phyloP scores from a whole-genome alignment of 169 alveolate genomes.

The Plasmodium cynomolgi region DNA sequence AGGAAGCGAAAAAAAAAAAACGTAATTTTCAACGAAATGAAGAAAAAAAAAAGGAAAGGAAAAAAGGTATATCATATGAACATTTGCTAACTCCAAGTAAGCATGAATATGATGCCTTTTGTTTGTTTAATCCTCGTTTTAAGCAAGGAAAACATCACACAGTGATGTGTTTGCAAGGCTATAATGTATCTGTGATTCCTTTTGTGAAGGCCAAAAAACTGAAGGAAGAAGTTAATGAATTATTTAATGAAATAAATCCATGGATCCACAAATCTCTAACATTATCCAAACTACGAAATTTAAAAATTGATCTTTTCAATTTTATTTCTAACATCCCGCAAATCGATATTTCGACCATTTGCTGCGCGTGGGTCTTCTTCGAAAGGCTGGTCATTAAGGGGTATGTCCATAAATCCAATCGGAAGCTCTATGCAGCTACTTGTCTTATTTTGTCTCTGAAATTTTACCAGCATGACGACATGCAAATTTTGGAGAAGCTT shows the following conservation, averaged over 20 bases:
- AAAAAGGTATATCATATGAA: conserved; percentile 76
- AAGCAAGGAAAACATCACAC: conserved; percentile 75
- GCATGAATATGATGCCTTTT: conserved; percentile 73
- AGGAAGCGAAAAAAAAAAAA: neutral
- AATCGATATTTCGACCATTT: conserved; percentile 85
- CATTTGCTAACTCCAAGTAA: conserved; percentile 66
- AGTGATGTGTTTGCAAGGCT: conserved; percentile 62
- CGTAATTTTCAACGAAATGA: neutral
- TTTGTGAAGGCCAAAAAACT: conserved; percentile 63
- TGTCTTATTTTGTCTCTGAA: conserved; percentile 83
- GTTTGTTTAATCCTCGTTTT: conserved; percentile 74
- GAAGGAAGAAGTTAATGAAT: conserved; percentile 66
- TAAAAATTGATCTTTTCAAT: conserved; percentile 76
- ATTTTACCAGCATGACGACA: conserved; percentile 85
- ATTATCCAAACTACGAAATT: conserved; percentile 72
- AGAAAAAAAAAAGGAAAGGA: conserved; percentile 43
- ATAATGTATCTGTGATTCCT: conserved; percentile 73
- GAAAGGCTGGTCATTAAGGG: conserved; percentile 84
- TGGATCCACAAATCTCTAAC: conserved; percentile 76
- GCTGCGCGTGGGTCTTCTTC: conserved; percentile 85
- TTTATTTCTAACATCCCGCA: conserved; percentile 75
- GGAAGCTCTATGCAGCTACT: conserved; percentile 84
- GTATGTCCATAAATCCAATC: conserved; percentile 78
- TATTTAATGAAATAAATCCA: conserved; percentile 76
- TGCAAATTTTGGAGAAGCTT: conserved; percentile 80